Percentiles rank a stretch among this genome's conserved stretches.
Evolutionary conservation across 2,329 filamentous ascomycete genomes (phyloP).

Genomic region (Talaromyces rugulosus): DNA sequence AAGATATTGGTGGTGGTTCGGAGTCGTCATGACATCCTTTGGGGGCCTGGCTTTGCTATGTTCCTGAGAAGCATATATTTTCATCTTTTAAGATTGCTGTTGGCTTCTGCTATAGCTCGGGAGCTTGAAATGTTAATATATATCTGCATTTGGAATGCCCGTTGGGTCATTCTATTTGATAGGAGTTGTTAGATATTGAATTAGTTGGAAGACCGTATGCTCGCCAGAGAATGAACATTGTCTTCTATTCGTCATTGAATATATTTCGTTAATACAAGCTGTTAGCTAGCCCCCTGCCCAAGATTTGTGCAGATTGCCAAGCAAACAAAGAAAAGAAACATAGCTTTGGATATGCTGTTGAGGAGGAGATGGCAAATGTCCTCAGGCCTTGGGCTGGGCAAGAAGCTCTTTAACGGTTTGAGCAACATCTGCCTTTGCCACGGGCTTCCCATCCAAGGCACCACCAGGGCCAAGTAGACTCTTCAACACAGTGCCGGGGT

Average conservation of each 20-base stretch:
- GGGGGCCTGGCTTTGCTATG: constrained; percentile 38
- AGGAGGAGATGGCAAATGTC: background rate
- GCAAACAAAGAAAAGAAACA: background rate
- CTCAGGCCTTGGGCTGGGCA: constrained; percentile 15
- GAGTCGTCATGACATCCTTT: constrained; percentile 43
- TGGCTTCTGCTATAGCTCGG: constrained; percentile 24
- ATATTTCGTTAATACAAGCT: background rate
- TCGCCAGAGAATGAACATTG: background rate
- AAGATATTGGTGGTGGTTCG: constrained; percentile 44
- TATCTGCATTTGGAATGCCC: background rate
- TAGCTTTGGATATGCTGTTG: background rate
- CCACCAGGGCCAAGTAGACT: constrained; percentile 39
- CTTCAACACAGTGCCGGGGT: constrained; percentile 39
- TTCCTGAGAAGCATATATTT: constrained; percentile 17
- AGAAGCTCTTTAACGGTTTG: constrained; percentile 36
- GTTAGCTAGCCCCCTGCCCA: background rate
- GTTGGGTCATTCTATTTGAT: background rate
- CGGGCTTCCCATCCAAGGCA: constrained; percentile 40
- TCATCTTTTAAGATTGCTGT: constrained; percentile 11
- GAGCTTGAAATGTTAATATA: background rate
- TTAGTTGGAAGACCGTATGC: background rate
- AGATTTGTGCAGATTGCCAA: background rate
- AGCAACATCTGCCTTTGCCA: constrained; percentile 39
- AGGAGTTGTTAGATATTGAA: background rate
- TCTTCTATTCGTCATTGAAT: background rate